Percentiles rank a stretch among this genome's conserved stretches.
Evolutionary conservation across 345 rosid species (phyloP).

Genomic region (Brassica carinata): DNA sequence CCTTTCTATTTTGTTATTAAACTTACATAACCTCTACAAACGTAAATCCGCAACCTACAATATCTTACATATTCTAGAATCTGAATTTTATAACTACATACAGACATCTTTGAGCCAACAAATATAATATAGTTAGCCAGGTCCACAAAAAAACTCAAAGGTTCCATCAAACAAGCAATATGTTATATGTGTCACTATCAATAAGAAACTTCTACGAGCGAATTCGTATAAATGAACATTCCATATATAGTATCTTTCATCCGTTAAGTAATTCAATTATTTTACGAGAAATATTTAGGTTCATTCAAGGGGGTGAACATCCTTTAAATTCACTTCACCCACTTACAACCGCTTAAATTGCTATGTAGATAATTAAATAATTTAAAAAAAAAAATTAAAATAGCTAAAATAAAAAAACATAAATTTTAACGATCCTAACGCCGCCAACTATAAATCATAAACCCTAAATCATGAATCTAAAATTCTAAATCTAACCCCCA

Average conservation of each 20-base stretch:
- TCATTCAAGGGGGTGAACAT: too few species aligned
- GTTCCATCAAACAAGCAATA: not conserved
- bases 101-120: conserved; percentile 24
- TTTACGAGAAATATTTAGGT: too few species aligned
- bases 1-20: not conserved
- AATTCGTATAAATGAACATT: conserved; percentile 24
- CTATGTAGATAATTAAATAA: too few species aligned
- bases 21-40: not conserved
- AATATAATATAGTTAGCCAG: conserved; percentile 1
- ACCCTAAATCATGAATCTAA: too few species aligned
- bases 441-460: too few species aligned
- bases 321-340: too few species aligned
- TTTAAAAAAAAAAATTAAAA: too few species aligned
- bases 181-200: conserved; percentile 15
- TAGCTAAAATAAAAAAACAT: too few species aligned
- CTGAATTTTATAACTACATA: conserved; percentile 4
- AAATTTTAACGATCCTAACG: too few species aligned
- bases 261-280: not conserved
- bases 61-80: not conserved
- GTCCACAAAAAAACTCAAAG: conserved; percentile 1
- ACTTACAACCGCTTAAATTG: too few species aligned
- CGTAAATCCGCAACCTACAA: not conserved
- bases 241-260: conserved; percentile 11
- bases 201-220: conserved; percentile 22
- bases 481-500: too few species aligned